These are phyloP conservation scores for Penicillium atrosanguineum DNA, from an alignment of 495 filamentous ascomycete genomes.

Conservation along the genomic window DNA sequence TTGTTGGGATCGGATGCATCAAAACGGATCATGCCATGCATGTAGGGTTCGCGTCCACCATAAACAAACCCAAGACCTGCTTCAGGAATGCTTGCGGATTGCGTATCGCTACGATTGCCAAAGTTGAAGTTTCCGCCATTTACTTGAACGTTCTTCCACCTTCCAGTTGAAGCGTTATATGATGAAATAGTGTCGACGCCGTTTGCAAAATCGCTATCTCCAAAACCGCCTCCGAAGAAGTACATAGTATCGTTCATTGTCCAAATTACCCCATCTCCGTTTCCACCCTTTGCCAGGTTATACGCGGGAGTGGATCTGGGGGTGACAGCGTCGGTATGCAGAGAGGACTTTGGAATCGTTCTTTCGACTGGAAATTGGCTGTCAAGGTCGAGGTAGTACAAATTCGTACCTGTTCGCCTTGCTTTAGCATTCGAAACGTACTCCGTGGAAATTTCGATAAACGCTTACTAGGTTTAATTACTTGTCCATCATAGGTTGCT, in stretches of 20 bases:
- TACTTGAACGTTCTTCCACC: constrained; percentile 9
- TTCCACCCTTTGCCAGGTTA: too few species aligned
- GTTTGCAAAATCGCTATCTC: too few species aligned
- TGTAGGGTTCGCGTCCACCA: constrained; percentile 7
- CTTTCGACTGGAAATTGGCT: constrained; percentile 9
- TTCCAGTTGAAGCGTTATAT: constrained; percentile 6
- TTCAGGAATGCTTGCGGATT: constrained; percentile 9
- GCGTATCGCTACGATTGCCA: constrained; percentile 8
- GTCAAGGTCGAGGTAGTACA: constrained; percentile 3
- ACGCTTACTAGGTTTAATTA: constrained; percentile 7
- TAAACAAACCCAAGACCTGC: constrained; percentile 8
- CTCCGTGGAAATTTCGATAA: too few species aligned
- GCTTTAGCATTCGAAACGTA: too few species aligned
- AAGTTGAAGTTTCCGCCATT: constrained; percentile 11
- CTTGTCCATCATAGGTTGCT: constrained; percentile 8
- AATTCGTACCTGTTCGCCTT: too few species aligned
- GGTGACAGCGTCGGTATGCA: too few species aligned
- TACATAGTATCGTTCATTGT: constrained; percentile 8
- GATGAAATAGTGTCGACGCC: constrained; percentile 4
- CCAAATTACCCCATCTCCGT: constrained; percentile 7
- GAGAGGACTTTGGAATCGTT: constrained; percentile 4
- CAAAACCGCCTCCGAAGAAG: constrained; percentile 12
- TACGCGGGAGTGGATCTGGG: too few species aligned
- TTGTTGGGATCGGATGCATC: constrained; percentile 11
- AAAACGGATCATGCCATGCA: constrained; percentile 14